Base-by-base conservation (phyloP, 129 eudicot genomes). In the Pulicaria dysenterica region DNA sequence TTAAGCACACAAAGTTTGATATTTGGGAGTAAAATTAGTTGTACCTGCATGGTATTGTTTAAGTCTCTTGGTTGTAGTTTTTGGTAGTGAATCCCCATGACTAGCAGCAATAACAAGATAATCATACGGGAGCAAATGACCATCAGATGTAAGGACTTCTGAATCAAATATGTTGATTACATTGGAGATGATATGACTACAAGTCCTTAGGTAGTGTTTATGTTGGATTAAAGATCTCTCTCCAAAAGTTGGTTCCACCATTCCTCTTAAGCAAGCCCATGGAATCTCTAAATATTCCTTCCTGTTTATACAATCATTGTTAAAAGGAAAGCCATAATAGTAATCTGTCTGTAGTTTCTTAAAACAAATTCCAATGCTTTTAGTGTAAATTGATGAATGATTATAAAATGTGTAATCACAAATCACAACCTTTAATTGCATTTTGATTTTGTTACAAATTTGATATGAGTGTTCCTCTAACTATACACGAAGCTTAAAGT, bases 271-370 rank as follows among this genome's bases (percentile, higher is more conserved):
- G 82, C 84, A 80, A 58, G 97, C 97, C 90, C 90, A 92, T 83
- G 97, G 89, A 58, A 92, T 92, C 79, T 89, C 96, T 79, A 83
- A 86, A 57, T 92, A 92, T 15, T 92, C 96, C 72, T 92, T 92
- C 85, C 97, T 92, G 82, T 24, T 24, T 24, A 24, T 24, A 24
- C 31, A 24, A 24, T 24, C 31, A 24, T 24, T 24, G 31, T 24
- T 24, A 24, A 24, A 24, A 24, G 2, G 31, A 24, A 24, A 24
- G 31, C 31, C 31, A 24, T 24, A 24, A 24, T 24, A 24, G 31
- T 24, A 24, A 24, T 2, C 31, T 24, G 31, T 24, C 31, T 24
- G 31, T 24, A 24, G 31, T 24, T 24, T 24, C 31, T 24, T 24
- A 24, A 24, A 2, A 24, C 31, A 24, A 24, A 24, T 24, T 24